Base-by-base conservation (phyloP, 305 asterid genomes). In the Fraxinus baroniana region DNA sequence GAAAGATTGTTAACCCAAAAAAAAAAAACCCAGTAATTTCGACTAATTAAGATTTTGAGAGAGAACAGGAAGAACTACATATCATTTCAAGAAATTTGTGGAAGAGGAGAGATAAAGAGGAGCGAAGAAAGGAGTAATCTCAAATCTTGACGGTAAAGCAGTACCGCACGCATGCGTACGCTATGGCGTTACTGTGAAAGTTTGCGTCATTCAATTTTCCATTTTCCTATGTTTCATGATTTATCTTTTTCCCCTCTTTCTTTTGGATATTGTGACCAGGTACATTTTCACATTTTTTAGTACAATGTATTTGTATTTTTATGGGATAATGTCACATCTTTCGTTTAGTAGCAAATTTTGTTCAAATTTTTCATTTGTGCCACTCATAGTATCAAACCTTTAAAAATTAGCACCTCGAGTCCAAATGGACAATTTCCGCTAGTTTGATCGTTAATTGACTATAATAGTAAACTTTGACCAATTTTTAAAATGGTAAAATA, bases 41-140 rank as follows among this genome's bases (percentile, higher is more conserved):
- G 87, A 87, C 85, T 37, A 81, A 86, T 87, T 81, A n/a, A 30
- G 15, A 60, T 28, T 70, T 32, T 70, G 75, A 5, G 41, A 13
- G 18, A 30, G 35, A 66, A 26, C 7, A 1, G 30, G 18, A 70
- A 30, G 75, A 70, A 15, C 22, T 30, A 70, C 18, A 70, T 9
- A 9, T 24, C 22, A 10, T 68, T 68, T 28, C 17, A 68, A 68
- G 37, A 30, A 70, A 32, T 70, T 13, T 13, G 75, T 70, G 39
- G 17, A 70, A 70, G 75, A 1, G 22, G 41, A 68, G 74, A 32
- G 41, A 24, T n/a, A 66, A 12, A 28, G 62, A 17, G 22, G 33
- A 35, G 32, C 28, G n/a, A 10, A 64, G 33, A 3, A 26, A 13
- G 39, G 10, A 28, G 75, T 28, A 41, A 2, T 70, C 74, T 68